Base-by-base conservation (phyloP, 1,139 yeast species). In the Lodderomyces margitis region DNA sequence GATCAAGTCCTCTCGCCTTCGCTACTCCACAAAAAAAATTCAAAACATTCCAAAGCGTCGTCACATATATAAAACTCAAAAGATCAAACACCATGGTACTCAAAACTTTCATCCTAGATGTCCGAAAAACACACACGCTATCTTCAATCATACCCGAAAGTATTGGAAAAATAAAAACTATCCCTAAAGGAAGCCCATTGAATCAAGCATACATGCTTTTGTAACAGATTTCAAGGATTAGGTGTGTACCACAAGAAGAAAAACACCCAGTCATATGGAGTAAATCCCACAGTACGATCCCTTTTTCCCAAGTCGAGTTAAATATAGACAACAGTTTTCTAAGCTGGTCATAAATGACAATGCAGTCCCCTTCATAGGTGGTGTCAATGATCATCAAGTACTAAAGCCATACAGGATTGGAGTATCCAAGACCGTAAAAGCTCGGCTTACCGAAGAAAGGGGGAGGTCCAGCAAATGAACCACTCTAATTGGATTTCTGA, bases 101-200 rank as follows among this genome's bases (percentile, higher is more conserved):
- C 32, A 28, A 28, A 28, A 28, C 32, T 28, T 28, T 28, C 32
- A 15, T 28, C 32, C 12, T n/a, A 11, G 10, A 8, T 19, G 16
- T 28, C 16, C 32, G 19, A 28, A 28, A 28, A 28, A 19, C 32
- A 28, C 32, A 28, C 10, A 28, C 32, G 3, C 36, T 12, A 33
- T 33, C 25, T 15, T 23, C 36, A 21, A 33, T 21, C 25, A 33
- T 21, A 14, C 24, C 16, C 24, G 8, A 16, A 34, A 32, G 39
- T 36, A 40, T 40, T 40, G 42, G 38, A 36, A 28, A 27, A 36
- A 24, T 39, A 36, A 28, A 27, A 36, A 24, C 42, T 36, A 32
- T 24, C 42, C 36, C 19, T 16, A 14, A 23, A 28, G 39, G 32
- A 30, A 36, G 42, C 39, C 39, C 42, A 14, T 30, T 20, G 30